Conservation (phyloP, 331 rosid genomes). For the Erythrophleum ivorense region DNA sequence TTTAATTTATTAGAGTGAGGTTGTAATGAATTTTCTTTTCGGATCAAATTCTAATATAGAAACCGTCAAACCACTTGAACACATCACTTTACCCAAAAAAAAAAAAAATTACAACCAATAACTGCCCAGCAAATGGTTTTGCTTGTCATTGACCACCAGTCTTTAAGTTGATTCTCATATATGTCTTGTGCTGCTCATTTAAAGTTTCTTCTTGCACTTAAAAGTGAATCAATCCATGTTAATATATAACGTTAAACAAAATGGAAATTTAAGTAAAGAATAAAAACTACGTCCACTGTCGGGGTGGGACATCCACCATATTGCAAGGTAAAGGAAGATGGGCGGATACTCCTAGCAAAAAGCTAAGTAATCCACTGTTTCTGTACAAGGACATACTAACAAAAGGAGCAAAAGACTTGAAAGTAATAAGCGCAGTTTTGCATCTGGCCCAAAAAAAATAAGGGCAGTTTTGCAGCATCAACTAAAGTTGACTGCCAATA, state of each 20-base stretch:
- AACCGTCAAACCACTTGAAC: not conserved
- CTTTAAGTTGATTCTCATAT: slow-evolving; percentile 27
- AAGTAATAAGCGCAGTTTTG: slow-evolving; percentile 33
- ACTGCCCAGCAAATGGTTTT: slow-evolving; percentile 22
- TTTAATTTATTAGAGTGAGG: not conserved
- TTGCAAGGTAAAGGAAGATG: slow-evolving; percentile 24
- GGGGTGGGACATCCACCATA: slow-evolving; percentile 35
- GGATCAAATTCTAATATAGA: not conserved
- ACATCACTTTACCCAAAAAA: not conserved
- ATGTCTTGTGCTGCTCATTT: slow-evolving; percentile 37
- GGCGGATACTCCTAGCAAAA: slow-evolving; percentile 3
- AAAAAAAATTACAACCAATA: not conserved
- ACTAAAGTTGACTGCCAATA: slow-evolving; percentile 31
- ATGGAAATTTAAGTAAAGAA: slow-evolving; percentile 51
- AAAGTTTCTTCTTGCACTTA: slow-evolving; percentile 41
- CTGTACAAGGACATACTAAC: not conserved
- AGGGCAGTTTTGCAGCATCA: slow-evolving; percentile 45
- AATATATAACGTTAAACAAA: slow-evolving; percentile 16
- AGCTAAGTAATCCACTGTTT: slow-evolving; percentile 20
- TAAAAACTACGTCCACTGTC: slow-evolving; percentile 30
- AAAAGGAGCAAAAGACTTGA: slow-evolving; percentile 2
- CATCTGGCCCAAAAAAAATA: not conserved
- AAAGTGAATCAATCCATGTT: slow-evolving; percentile 36
- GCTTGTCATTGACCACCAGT: slow-evolving; percentile 45
- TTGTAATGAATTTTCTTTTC: not conserved